These are phyloP conservation scores for Paecilomyces niveus DNA, from an alignment of 2,329 filamentous ascomycete genomes.

Conservation along the genomic window DNA sequence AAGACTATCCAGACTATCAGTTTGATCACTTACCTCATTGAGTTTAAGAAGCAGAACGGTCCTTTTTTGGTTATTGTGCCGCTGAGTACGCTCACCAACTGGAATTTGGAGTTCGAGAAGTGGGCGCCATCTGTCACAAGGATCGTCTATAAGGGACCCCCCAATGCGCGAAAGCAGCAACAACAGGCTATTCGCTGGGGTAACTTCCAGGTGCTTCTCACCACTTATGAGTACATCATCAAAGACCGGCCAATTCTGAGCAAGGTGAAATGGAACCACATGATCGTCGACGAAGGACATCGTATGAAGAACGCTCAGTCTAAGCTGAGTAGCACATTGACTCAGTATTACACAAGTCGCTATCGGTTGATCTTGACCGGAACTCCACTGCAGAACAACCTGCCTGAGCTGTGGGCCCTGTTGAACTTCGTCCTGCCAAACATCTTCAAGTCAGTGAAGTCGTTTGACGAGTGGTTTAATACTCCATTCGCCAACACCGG, in stretches of 20 bases:
- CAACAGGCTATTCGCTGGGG: conserved; percentile 92
- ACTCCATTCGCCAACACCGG: conserved; percentile 98
- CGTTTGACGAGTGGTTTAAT: conserved; percentile 99
- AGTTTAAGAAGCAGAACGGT: conserved; percentile 84
- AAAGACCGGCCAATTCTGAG: conserved; percentile 91
- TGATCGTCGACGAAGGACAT: conserved; percentile 99
- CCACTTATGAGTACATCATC: conserved; percentile 99
- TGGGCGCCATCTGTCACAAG: conserved; percentile 85
- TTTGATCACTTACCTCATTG: conserved; percentile 93
- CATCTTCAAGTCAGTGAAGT: conserved; percentile 98
- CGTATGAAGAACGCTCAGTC: conserved; percentile 99
- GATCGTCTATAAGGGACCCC: conserved; percentile 95
- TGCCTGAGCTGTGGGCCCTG: conserved; percentile 93
- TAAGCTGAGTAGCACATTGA: conserved; percentile 90
- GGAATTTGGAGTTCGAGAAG: conserved; percentile 98
- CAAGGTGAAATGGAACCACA: conserved; percentile 99
- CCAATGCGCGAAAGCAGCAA: conserved; percentile 76
- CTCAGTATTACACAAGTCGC: conserved; percentile 87
- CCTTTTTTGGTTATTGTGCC: conserved; percentile 96
- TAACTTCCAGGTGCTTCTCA: conserved; percentile 91
- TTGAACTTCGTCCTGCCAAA: conserved; percentile 97
- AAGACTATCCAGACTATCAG: conserved; percentile 99
- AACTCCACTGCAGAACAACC: conserved; percentile 94
- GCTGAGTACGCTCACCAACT: conserved; percentile 94
- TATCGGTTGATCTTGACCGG: conserved; percentile 96